These are phyloP conservation scores for Mucor plumbeus DNA, from an alignment of 371 early-diverging fungal genomes.

Conservation along the genomic window DNA sequence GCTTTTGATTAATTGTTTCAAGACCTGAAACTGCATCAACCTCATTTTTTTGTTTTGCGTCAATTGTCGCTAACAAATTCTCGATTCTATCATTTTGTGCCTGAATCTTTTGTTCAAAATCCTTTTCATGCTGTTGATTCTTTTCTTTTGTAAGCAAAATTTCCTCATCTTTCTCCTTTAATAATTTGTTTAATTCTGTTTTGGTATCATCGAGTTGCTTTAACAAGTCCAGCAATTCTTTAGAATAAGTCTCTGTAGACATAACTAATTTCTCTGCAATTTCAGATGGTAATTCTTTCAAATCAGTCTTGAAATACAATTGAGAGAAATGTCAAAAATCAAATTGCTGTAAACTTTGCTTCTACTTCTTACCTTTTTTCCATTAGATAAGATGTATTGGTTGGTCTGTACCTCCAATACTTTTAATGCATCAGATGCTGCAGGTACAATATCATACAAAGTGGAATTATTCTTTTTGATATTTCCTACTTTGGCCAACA, in stretches of 20 bases:
- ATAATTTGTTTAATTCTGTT: conserved; percentile 8
- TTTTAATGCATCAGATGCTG: conserved; percentile 40
- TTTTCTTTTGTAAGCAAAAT: neutral
- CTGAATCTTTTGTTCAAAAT: conserved; percentile 16
- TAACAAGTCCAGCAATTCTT: conserved; percentile 33
- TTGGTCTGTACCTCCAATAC: conserved; percentile 42
- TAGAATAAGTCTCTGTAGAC: conserved; percentile 41
- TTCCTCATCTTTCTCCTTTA: conserved; percentile 10
- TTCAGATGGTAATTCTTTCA: conserved; percentile 39
- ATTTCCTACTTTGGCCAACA: conserved; percentile 48
- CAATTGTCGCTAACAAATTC: conserved; percentile 6
- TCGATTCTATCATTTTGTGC: conserved; percentile 15
- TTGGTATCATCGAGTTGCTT: conserved; percentile 37
- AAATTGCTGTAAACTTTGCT: neutral
- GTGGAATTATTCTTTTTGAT: conserved; percentile 24
- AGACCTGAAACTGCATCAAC: conserved; percentile 7
- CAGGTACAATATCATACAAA: conserved; percentile 20
- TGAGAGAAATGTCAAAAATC: no score
- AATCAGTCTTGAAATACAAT: conserved; percentile 17
- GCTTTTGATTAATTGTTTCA: conserved; percentile 11
- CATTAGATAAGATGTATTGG: conserved; percentile 39
- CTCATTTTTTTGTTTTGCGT: conserved; percentile 6
- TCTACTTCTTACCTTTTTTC: conserved; percentile 17
- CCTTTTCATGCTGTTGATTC: neutral
- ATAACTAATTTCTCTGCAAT: conserved; percentile 44